Base-by-base conservation (phyloP, 768 basidiomycete species). In the Russula olivacea region DNA sequence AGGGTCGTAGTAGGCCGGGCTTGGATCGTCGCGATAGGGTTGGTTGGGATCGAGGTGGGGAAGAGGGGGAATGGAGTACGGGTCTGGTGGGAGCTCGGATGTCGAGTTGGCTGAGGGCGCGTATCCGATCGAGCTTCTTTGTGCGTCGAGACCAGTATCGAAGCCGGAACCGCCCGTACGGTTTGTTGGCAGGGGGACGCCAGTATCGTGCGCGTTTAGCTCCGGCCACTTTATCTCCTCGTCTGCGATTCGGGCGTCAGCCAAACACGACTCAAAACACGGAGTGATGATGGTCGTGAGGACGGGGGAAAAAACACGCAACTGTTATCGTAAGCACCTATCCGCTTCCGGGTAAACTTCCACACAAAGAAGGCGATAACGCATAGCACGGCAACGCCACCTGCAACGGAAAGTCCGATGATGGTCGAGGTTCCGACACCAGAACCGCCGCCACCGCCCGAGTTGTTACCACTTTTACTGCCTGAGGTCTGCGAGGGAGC, bases 201-300 rank as follows among this genome's bases (percentile, higher is more conserved):
- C 59, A 11, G 68, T 62, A 36, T 76, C 79, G 65, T 90, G 89
- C 2, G 82, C 74, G 72, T 91, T 90, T 41, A 92, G 80, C 69
- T 93, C 91, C 3, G 91, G 91, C 91, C 91, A 93, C 74, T 92
- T 92, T 75, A 93, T 93, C 21, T 88, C 88, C 74, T 91, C 89
- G 68, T 80, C 89, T 91, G 70, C 12, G 51, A 19, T 17, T 41
- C 2, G 32, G 1, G 21, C 21, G 34, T 59, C n/a, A 61, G 38
- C 15, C 6, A 36, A 32, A 32, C 32, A 32, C 32, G 8, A 32
- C 1, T 8, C 32, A 38, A 15, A 38, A 23, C 61, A 55, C 8
- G 51, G 55, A 61, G 17, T 47, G 55, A 53, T 59, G 60, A 53
- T 30, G 9, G 51, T 63, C 55, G 38, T 53, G 50, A 52, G 19